Base-by-base conservation (phyloP, 352 stramenopile species). In the Phytophthora brassicae region DNA sequence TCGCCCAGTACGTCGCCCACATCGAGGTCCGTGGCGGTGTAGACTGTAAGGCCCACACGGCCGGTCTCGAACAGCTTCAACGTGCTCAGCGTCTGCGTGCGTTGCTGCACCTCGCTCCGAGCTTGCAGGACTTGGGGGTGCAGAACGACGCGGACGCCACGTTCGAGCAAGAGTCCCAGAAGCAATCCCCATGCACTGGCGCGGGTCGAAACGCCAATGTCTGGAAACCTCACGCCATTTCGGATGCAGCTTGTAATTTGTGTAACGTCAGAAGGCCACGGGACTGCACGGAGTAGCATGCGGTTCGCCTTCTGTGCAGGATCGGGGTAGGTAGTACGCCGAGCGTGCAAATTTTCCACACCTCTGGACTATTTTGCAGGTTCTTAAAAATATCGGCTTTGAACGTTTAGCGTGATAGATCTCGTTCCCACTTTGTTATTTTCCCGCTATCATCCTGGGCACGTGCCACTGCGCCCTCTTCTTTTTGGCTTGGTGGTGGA, bases 371-470 rank as follows among this genome's bases (percentile, higher is more conserved):
- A n/a, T n/a, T n/a, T n/a, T n/a, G n/a, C n/a, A n/a, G n/a, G n/a
- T n/a, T n/a, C n/a, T n/a, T n/a, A 20, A 48, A 48, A n/a, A 31
- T 48, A 8, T 31, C 41, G 19, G 42, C 19, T 20, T 35, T 51
- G 39, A 59, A 59, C 7, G 39, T 17, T 51, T 59, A 0, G 23
- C 28, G 24, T 59, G 51, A 6, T 59, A 59, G 39, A 59, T 59
- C 24, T 14, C 23, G 5, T 14, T 44, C 4, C 39, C 39, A 19
- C n/a, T 31, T 42, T 1, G 26, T 59, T 22, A 59, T 50, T 59
- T 11, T 38, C 26, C n/a, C 29, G 13, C 39, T 51, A 19, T 12
- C 51, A 28, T 0, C 14, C 24, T 41, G n/a, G 17, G 51, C 2
- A 59, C 28, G 17, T 59, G 38, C 19, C 23, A 51, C 28, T 43